Conservation (phyloP, 169 alveolate genomes). For the Theileria luwenshuni region DNA sequence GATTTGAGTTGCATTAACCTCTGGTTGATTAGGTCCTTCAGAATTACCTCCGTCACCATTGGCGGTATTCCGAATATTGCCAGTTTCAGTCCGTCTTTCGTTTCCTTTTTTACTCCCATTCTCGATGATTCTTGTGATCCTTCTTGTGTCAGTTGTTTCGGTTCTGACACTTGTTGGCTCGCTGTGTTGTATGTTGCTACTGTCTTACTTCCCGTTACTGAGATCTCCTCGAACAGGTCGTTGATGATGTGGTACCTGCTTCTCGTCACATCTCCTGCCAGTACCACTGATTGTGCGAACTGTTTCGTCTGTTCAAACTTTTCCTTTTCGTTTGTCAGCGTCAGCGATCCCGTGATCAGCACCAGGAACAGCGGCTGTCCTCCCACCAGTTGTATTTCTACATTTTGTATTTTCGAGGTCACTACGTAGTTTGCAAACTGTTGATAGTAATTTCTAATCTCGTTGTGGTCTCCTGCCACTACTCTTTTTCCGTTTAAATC, state of each 20-base stretch:
- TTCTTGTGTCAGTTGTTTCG: neutral
- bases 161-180: neutral
- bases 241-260: conserved; percentile 55
- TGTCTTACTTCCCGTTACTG: neutral
- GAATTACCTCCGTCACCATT: conserved; percentile 30
- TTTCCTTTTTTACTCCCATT: neutral
- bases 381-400: conserved; percentile 47
- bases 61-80: conserved; percentile 62
- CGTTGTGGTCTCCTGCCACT: conserved; percentile 55
- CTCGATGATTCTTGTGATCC: neutral
- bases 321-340: conserved; percentile 23
- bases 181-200: neutral
- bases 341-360: conserved; percentile 34
- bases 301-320: conserved; percentile 15
- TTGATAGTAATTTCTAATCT: conserved; percentile 53
- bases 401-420: conserved; percentile 40
- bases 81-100: conserved; percentile 26
- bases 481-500: conserved; percentile 50
- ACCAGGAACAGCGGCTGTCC: conserved; percentile 22
- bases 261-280: conserved; percentile 52
- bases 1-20: conserved; percentile 22
- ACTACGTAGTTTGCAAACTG: conserved; percentile 32
- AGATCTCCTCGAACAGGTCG: conserved; percentile 32
- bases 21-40: conserved; percentile 31
- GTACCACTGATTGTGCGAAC: conserved; percentile 45